Percentiles rank a stretch among this genome's conserved stretches.
phyloP scores from a whole-genome alignment of 108 stramenopile genomes.

The Cylindrotheca fusiformis region DNA sequence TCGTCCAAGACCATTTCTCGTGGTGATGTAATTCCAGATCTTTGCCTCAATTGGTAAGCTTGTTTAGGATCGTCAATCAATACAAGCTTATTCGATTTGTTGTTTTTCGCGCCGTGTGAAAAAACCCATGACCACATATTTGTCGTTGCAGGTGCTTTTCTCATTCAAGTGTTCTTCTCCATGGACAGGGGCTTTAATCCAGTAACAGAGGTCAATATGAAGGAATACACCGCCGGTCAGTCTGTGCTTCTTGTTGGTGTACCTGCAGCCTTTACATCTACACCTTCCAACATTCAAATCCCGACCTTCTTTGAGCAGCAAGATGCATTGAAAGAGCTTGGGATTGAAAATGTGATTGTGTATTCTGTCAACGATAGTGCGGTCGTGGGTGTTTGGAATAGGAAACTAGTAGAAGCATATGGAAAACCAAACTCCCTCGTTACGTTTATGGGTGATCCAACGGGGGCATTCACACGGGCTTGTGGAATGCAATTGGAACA shows the following conservation, averaged over 20 bases:
- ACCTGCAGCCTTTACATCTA: constrained; percentile 66
- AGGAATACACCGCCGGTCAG: constrained; percentile 43
- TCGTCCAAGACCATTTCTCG: neutral
- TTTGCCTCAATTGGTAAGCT: neutral
- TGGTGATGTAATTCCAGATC: neutral
- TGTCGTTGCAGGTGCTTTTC: neutral
- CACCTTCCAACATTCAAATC: constrained; percentile 57
- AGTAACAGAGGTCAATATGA: constrained; percentile 29
- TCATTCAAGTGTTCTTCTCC: neutral
- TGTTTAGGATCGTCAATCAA: neutral
- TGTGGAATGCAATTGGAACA: constrained; percentile 54
- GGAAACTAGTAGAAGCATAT: constrained; percentile 17
- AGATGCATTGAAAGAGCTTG: constrained; percentile 44
- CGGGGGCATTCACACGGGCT: constrained; percentile 46
- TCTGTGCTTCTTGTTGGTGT: constrained; percentile 49
- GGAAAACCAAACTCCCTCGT: constrained; percentile 34
- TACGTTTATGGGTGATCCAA: constrained; percentile 54
- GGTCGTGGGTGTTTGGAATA: constrained; percentile 1
- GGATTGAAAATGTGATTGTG: constrained; percentile 53
- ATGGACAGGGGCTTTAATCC: neutral
- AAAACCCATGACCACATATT: neutral
- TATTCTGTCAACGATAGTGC: constrained; percentile 55
- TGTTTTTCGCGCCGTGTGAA: neutral
- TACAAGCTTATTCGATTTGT: neutral
- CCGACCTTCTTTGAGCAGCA: constrained; percentile 59